phyloP scores from a whole-genome alignment of 208 protist genomes.

The Trypanosoma avium region DNA sequence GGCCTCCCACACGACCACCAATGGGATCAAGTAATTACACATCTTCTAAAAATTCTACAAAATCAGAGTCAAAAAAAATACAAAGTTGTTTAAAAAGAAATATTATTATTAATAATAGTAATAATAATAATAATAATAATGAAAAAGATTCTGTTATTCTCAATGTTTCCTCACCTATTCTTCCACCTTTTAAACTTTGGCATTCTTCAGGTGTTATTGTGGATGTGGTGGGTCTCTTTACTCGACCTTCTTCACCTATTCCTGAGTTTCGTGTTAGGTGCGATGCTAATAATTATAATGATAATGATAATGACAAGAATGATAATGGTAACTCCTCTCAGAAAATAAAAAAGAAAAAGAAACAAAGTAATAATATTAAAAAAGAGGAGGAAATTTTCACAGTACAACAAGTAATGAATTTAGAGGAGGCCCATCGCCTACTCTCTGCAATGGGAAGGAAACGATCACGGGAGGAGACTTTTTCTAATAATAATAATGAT shows the following conservation, averaged over 20 bases:
- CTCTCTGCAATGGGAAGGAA: too few relatives aligned
- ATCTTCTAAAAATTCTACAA: background rate
- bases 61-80: too few relatives aligned
- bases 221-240: background rate
- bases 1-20: background rate
- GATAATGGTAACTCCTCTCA: too few relatives aligned
- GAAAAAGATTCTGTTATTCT: constrained; percentile 33
- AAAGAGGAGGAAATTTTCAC: too few relatives aligned
- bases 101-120: too few relatives aligned
- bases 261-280: background rate
- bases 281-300: background rate
- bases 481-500: too few relatives aligned
- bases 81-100: too few relatives aligned
- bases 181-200: background rate
- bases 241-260: background rate
- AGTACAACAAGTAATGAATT: too few relatives aligned
- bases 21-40: background rate
- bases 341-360: too few relatives aligned
- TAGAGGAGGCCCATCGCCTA: too few relatives aligned
- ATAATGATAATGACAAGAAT: background rate
- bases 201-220: background rate
- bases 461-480: too few relatives aligned
- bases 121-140: constrained; percentile 12
- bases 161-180: background rate
- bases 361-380: too few relatives aligned